Percentiles rank a stretch among this genome's conserved stretches.
phyloP scores from a whole-genome alignment of 495 filamentous ascomycete genomes.

The Aspergillus saccharolyticus region DNA sequence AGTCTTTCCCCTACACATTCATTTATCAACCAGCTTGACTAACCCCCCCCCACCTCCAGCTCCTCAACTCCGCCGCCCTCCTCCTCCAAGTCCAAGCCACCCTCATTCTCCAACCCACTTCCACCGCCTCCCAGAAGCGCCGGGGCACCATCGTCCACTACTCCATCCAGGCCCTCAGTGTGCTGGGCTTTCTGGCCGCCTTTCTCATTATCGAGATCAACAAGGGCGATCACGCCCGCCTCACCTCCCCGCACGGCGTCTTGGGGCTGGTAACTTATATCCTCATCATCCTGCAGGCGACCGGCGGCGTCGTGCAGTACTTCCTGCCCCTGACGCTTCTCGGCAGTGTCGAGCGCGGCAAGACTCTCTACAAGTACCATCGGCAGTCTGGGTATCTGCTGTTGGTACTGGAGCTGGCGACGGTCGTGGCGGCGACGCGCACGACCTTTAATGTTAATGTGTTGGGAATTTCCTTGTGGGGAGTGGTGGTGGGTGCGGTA shows the following conservation, averaged over 20 bases:
- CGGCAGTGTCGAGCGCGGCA: slow-evolving; percentile 74
- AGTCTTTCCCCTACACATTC: slow-evolving; percentile 14
- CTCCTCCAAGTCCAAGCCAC: slow-evolving; percentile 72
- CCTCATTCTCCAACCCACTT: slow-evolving; percentile 84
- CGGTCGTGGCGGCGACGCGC: slow-evolving; percentile 68
- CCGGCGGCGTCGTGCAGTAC: slow-evolving; percentile 76
- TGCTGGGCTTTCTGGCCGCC: slow-evolving; percentile 57
- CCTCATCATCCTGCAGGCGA: slow-evolving; percentile 63
- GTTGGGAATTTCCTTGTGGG: slow-evolving; percentile 69
- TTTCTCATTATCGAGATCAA: slow-evolving; percentile 78
- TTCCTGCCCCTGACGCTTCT: slow-evolving; percentile 59
- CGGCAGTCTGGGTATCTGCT: slow-evolving; percentile 71
- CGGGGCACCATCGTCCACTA: slow-evolving; percentile 67
- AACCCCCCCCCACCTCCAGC: slow-evolving; percentile 26
- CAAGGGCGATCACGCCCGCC: slow-evolving; percentile 65
- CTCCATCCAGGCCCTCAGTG: slow-evolving; percentile 57
- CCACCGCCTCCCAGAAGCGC: slow-evolving; percentile 66
- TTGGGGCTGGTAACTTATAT: slow-evolving; percentile 75
- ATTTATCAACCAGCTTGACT: neutral
- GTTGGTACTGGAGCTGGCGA: slow-evolving; percentile 63
- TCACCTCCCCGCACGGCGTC: slow-evolving; percentile 73
- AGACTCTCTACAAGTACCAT: slow-evolving; percentile 85
- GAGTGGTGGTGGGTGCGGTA: slow-evolving; percentile 53
- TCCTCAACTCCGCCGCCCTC: slow-evolving; percentile 72
- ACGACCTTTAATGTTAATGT: slow-evolving; percentile 60